Evolutionary conservation across 2,329 filamentous ascomycete genomes (phyloP).

Genomic region (Chaetothyriales sp.): DNA sequence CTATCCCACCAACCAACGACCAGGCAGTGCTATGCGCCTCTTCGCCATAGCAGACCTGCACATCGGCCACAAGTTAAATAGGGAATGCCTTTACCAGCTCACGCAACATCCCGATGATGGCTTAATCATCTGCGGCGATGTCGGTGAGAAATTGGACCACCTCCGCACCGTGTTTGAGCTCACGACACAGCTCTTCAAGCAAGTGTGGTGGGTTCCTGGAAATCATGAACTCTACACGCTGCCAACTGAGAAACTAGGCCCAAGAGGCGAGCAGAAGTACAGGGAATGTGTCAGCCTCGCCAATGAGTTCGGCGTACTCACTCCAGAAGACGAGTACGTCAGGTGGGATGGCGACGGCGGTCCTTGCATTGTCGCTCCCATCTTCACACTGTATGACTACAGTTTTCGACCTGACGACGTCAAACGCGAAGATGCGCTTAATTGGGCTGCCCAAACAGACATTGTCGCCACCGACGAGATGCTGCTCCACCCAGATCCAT

Average conservation of each 20-base stretch:
- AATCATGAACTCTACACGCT: conserved; percentile 47
- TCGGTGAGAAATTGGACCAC: conserved; percentile 17
- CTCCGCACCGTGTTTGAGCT: conserved; percentile 13
- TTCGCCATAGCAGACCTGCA: conserved; percentile 19
- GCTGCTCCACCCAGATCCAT: conserved; percentile 16
- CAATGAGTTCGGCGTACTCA: conserved; percentile 38
- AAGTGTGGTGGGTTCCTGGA: conserved; percentile 38
- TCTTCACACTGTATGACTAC: conserved; percentile 50
- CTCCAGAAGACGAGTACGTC: conserved; percentile 43
- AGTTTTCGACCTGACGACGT: conserved; percentile 41
- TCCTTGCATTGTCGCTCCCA: conserved; percentile 38
- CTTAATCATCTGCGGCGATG: conserved; percentile 17
- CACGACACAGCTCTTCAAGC: conserved; percentile 17
- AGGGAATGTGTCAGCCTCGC: conserved; percentile 41
- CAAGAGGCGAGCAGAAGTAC: conserved; percentile 42
- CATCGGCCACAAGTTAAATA: conserved; percentile 17
- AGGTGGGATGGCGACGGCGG: conserved; percentile 40
- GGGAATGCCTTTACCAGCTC: conserved; percentile 15
- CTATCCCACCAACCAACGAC: not conserved
- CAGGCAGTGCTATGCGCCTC: conserved; percentile 8
- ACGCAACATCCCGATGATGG: conserved; percentile 13
- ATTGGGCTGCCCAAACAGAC: conserved; percentile 17
- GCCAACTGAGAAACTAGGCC: conserved; percentile 11
- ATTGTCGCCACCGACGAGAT: conserved; percentile 17
- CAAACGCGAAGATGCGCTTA: conserved; percentile 31